Conservation (phyloP, 2,329 filamentous ascomycete genomes). For the Albophoma yamanashiensis region DNA sequence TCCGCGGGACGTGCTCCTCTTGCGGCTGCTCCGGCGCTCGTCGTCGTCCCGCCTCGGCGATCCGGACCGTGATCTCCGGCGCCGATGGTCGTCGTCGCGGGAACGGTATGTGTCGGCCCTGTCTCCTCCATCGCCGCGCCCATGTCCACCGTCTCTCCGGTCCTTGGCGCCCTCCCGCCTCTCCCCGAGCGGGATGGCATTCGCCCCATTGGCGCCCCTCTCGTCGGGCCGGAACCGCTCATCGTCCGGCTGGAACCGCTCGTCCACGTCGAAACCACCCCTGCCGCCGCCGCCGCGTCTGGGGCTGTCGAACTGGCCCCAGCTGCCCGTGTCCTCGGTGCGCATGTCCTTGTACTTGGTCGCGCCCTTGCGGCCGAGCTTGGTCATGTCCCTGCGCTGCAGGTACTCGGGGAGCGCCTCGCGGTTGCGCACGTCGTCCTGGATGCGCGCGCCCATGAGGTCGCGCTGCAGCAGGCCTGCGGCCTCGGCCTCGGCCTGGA, state of each 20-base stretch:
- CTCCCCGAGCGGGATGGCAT: conserved; percentile 56
- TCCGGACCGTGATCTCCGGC: conserved; percentile 27
- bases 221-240: conserved; percentile 33
- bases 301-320: conserved; percentile 54
- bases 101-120: conserved; percentile 1
- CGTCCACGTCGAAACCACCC: conserved; percentile 39
- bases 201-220: conserved; percentile 49
- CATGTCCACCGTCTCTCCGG: conserved; percentile 17
- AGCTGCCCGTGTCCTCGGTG: conserved; percentile 81
- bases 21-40: conserved; percentile 38
- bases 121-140: conserved; percentile 6
- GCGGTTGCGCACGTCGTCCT: conserved; percentile 73
- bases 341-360: conserved; percentile 84
- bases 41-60: conserved; percentile 39
- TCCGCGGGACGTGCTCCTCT: conserved; percentile 47
- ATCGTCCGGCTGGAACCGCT: conserved; percentile 57
- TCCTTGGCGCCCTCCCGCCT: conserved; percentile 20
- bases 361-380: conserved; percentile 82
- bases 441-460: conserved; percentile 74
- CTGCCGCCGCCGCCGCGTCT: conserved; percentile 13
- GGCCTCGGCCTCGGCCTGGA: conserved; percentile 67
- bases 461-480: conserved; percentile 71
- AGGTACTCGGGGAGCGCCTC: conserved; percentile 82
- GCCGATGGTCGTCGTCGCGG: conserved; percentile 1
- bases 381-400: conserved; percentile 88